Base-by-base conservation (phyloP, 371 early-diverging fungal species). In the Capillidium rhysosporum region DNA sequence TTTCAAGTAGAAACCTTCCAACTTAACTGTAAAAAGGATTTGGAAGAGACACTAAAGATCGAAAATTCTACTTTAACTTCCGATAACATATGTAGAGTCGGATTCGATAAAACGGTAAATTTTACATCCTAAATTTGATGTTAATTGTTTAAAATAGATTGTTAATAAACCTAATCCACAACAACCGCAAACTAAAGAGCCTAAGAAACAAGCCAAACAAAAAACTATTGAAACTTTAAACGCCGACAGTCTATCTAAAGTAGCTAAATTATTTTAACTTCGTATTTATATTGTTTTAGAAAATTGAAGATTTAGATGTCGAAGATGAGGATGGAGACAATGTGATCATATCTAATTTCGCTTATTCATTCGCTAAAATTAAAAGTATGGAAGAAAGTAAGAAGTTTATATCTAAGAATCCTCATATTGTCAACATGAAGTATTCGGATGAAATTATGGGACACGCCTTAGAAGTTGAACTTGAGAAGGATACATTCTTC, bases 381-480 rank as follows among this genome's bases (percentile, higher is more conserved):
- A 71, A 67, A 41, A 73, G 71, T 24, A 75, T 89, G 55, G 82
- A 81, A 30, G 71, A 73, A 14, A 75, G 79, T 34, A 73, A 69
- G 59, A 67, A 73, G 40, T 87, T 71, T 48, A 72, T 94, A 30
- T 61, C 63, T 25, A 69, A 72, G 28, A 66, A 92, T 59, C 73
- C 82, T 18, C 67, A 74, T 16, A 69, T 94, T 24, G 76, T 82
- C 25, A 73, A 67, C 28, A 76, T 79, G 55, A 71, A 65, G 34
- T 76, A 74, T 46, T 73, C 80, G 3, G 92, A 93, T 64, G 77
- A 88, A 63, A 80, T 93, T 43, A 66, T 93, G 53, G 88, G 85
- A 0, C 79, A 86, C 46, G 94, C 89, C 5, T 91, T 93, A 57
- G 73, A 78, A 23, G 64, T 72, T n/a, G 79, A 89, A 60, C 73